phyloP scores from a whole-genome alignment of 306 rosid species.

The Morella rubra region DNA sequence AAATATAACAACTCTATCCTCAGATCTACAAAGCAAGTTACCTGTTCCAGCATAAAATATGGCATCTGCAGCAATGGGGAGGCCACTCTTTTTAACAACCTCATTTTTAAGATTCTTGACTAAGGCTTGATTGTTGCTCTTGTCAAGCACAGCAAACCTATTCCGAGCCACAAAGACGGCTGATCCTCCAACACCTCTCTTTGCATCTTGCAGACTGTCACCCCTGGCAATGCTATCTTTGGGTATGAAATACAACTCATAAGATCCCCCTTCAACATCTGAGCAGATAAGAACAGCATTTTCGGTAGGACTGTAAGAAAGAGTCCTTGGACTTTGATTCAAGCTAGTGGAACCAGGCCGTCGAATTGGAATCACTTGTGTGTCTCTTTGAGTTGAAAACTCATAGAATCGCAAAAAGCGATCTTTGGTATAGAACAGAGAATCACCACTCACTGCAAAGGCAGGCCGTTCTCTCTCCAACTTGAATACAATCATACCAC shows the following conservation, averaged over 20 bases:
- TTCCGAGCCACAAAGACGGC: conserved; percentile 90
- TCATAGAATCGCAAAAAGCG: conserved; percentile 82
- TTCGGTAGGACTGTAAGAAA: conserved; percentile 81
- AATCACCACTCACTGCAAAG: conserved; percentile 78
- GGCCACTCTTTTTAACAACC: conserved; percentile 63
- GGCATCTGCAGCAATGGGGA: conserved; percentile 75
- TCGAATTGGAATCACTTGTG: conserved; percentile 81
- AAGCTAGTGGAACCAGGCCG: conserved; percentile 74
- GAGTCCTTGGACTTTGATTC: conserved; percentile 87
- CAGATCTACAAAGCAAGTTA: conserved; percentile 80
- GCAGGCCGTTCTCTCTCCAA: conserved; percentile 95
- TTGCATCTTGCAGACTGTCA: conserved; percentile 75
- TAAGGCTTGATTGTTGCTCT: conserved; percentile 63
- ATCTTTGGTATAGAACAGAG: conserved; percentile 73
- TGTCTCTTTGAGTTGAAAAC: conserved; percentile 73
- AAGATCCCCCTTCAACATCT: conserved; percentile 86
- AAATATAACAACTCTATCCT: conserved; percentile 78
- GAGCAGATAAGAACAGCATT: conserved; percentile 88
- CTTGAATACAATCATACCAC: conserved; percentile 95
- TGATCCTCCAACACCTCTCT: conserved; percentile 89
- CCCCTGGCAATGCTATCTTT: conserved; percentile 75
- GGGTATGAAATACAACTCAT: conserved; percentile 80
- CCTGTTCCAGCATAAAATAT: conserved; percentile 91
- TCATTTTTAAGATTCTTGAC: conserved; percentile 77
- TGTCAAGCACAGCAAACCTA: conserved; percentile 92